Percentiles rank a stretch among this genome's conserved stretches.
These are phyloP conservation scores for Pezicula carpinea DNA, from an alignment of 2,329 filamentous ascomycete genomes.

Conservation along the genomic window DNA sequence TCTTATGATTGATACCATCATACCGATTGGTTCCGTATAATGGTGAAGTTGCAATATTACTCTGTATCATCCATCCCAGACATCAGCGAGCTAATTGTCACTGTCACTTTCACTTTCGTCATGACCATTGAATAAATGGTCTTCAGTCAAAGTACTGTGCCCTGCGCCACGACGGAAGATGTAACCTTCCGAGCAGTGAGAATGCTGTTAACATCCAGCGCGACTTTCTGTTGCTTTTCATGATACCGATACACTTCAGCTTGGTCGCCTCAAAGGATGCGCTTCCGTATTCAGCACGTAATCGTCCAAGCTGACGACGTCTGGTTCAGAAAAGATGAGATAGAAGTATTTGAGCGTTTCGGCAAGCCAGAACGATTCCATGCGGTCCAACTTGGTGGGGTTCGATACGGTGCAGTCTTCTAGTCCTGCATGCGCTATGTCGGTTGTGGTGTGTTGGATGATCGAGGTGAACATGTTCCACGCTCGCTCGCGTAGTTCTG, in stretches of 20 bases:
- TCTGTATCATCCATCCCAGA: no score
- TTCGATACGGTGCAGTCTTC: conserved; percentile 28
- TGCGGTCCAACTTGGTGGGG: conserved; percentile 44
- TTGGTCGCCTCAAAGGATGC: conserved; percentile 16
- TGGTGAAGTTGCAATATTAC: no score
- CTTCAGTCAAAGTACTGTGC: no score
- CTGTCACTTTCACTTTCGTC: no score
- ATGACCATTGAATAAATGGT: no score
- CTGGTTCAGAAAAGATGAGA: conserved; percentile 65
- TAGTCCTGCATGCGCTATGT: conserved; percentile 35
- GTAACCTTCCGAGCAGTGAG: no score
- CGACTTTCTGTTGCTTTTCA: no score
- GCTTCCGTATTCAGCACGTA: conserved; percentile 48
- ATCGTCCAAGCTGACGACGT: conserved; percentile 55
- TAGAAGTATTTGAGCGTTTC: conserved; percentile 80
- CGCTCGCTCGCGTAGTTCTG: conserved; percentile 32
- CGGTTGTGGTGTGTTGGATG: conserved; percentile 33
- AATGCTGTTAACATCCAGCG: no score
- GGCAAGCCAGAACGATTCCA: conserved; percentile 61
- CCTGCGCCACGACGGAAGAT: no score
- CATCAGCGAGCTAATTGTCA: no score
- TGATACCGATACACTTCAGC: background rate
- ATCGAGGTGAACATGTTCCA: conserved; percentile 41
- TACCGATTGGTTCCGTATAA: no score
- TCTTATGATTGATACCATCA: no score